These are phyloP conservation scores for Metarhizium sp. DNA, from an alignment of 2,329 filamentous ascomycete species.

Conservation along the genomic window DNA sequence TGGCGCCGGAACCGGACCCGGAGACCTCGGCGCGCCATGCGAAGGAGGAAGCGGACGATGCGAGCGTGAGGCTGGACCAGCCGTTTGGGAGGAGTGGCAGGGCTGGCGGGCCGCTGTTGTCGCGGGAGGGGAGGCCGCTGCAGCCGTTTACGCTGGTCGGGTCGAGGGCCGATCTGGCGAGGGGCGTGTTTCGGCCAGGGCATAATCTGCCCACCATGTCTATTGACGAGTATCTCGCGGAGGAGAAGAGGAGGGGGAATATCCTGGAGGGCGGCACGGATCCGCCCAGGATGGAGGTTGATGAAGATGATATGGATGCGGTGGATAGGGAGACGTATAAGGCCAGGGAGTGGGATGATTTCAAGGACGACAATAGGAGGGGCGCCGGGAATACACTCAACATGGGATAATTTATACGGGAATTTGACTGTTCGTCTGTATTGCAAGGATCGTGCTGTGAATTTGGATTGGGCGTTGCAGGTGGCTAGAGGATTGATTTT, in stretches of 20 bases:
- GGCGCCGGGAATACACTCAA: conserved; percentile 78
- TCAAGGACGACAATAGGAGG: conserved; percentile 77
- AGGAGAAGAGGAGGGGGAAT: conserved; percentile 74
- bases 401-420: conserved; percentile 40
- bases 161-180: conserved; percentile 62
- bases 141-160: conserved; percentile 83
- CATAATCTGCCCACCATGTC: conserved; percentile 96
- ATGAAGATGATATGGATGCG: conserved; percentile 86
- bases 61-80: conserved; percentile 63
- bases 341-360: conserved; percentile 92
- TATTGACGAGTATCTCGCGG: conserved; percentile 94
- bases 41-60: conserved; percentile 15
- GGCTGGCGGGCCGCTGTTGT: conserved; percentile 64
- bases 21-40: conserved; percentile 29
- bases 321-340: conserved; percentile 89
- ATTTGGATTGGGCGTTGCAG: neutral
- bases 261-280: conserved; percentile 88
- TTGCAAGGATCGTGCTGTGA: neutral
- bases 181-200: conserved; percentile 79
- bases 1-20: conserved; percentile 52
- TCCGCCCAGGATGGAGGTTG: conserved; percentile 58
- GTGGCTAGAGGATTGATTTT: neutral
- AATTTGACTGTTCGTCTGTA: neutral
- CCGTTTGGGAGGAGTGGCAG: conserved; percentile 38
- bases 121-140: conserved; percentile 71